A percentile compares a stretch with the other conserved stretches of the same genome.
phyloP scores from a whole-genome alignment of 768 basidiomycete genomes.

The Clitopilus hobsonii region DNA sequence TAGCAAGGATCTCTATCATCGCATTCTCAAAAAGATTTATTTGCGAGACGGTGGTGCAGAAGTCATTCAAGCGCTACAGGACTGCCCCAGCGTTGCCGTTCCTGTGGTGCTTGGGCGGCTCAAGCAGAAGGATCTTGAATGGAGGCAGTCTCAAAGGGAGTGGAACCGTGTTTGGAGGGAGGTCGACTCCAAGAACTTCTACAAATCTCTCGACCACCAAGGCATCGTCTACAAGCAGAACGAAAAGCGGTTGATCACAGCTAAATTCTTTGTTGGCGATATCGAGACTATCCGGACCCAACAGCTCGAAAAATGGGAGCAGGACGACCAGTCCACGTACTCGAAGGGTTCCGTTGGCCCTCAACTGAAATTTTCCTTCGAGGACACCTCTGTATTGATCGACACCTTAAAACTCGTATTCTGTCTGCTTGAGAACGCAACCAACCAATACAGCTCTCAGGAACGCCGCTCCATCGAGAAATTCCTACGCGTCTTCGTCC shows the following conservation, averaged over 20 bases:
- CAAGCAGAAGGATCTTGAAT: conserved; percentile 95
- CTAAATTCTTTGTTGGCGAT: conserved; percentile 77
- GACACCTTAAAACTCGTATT: conserved; percentile 89
- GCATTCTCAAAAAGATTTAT: conserved; percentile 92
- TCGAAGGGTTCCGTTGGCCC: conserved; percentile 46
- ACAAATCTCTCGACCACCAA: conserved; percentile 96
- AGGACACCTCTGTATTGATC: conserved; percentile 75
- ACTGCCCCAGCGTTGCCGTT: conserved; percentile 84
- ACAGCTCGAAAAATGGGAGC: conserved; percentile 41
- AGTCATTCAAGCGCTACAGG: conserved; percentile 83
- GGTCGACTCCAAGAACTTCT: conserved; percentile 95
- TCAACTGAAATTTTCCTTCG: conserved; percentile 78
- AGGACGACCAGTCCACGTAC: conserved; percentile 32
- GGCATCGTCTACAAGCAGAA: conserved; percentile 92
- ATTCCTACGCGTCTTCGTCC: conserved; percentile 82
- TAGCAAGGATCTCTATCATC: conserved; percentile 84
- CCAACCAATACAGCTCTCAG: conserved; percentile 62
- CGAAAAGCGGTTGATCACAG: conserved; percentile 90
- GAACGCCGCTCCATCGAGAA: conserved; percentile 84
- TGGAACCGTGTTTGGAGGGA: conserved; percentile 98
- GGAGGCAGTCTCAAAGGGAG: conserved; percentile 90
- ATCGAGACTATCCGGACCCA: conserved; percentile 66
- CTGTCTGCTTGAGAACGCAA: conserved; percentile 86
- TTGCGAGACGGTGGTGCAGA: conserved; percentile 73
- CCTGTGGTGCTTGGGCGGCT: conserved; percentile 88